Evolutionary conservation across 164 flowering plant species (phyloP).

Genomic region (Aristolochia fimbriata): DNA sequence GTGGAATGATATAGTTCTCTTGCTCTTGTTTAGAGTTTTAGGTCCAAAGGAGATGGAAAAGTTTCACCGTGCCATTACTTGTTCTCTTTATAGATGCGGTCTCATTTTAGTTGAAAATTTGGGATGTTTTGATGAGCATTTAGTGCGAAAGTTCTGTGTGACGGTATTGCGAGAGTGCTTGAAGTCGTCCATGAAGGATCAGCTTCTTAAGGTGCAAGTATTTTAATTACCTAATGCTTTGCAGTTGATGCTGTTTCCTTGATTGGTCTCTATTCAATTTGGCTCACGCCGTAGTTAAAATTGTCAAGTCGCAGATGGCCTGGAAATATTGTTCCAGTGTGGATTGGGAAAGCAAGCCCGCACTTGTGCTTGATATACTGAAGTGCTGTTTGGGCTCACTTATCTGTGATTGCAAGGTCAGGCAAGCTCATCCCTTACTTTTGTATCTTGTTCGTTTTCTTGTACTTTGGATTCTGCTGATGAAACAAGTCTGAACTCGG

Average conservation of each 20-base stretch:
- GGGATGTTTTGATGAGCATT: constrained; percentile 23
- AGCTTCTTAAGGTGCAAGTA: constrained; percentile 40
- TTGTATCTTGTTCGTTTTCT: neutral
- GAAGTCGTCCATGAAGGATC: constrained; percentile 39
- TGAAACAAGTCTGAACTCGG: too few relatives aligned
- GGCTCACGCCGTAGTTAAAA: neutral
- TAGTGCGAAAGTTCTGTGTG: constrained; percentile 29
- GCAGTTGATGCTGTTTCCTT: neutral
- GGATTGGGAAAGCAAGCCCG: constrained; percentile 17
- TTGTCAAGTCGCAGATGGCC: constrained; percentile 48
- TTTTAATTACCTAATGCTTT: neutral
- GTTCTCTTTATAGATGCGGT: constrained; percentile 35
- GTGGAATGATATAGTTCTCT: neutral
- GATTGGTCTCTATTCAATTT: neutral
- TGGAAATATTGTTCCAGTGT: constrained; percentile 43
- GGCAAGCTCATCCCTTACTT: neutral
- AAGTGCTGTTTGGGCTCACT: constrained; percentile 24
- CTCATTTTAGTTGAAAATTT: constrained; percentile 32
- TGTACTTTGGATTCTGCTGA: neutral
- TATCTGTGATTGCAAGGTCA: constrained; percentile 31
- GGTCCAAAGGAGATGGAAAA: constrained; percentile 43
- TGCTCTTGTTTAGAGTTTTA: constrained; percentile 30
- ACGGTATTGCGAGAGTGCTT: constrained; percentile 38
- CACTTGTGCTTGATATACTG: constrained; percentile 27
- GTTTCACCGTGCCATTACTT: constrained; percentile 36